A percentile compares a stretch with the other conserved stretches of the same genome.
Evolutionary conservation across 1,284 basidiomycete genomes (phyloP).

Genomic region (Cryptococcus depauperatus): DNA sequence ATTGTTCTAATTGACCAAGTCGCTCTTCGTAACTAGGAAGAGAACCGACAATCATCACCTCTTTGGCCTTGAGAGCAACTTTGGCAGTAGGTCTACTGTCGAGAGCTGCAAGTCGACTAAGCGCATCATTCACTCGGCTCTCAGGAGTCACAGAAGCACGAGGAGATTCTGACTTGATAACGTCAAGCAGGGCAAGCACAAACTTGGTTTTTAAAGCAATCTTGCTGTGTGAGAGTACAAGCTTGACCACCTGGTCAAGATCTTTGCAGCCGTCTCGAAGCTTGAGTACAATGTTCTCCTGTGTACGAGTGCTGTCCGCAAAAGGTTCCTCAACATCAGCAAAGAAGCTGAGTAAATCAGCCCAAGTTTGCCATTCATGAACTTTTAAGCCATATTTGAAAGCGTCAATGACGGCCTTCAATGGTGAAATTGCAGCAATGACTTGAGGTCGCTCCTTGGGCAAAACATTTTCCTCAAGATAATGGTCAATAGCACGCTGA

Average conservation of each 20-base stretch:
- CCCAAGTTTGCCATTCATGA: conserved; percentile 60
- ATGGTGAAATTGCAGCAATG: conserved; percentile 59
- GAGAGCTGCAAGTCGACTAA: conserved; percentile 53
- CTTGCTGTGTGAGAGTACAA: conserved; percentile 93
- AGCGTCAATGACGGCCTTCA: conserved; percentile 71
- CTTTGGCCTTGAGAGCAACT: conserved; percentile 91
- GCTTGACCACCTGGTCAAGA: conserved; percentile 76
- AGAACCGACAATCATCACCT: conserved; percentile 90
- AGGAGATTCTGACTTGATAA: conserved; percentile 71
- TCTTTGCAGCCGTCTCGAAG: conserved; percentile 90
- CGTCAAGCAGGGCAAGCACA: conserved; percentile 74
- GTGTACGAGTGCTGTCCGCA: conserved; percentile 67
- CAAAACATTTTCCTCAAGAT: conserved; percentile 71
- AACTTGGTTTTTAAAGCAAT: conserved; percentile 88
- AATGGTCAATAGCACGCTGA: conserved; percentile 59
- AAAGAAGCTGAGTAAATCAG: conserved; percentile 43
- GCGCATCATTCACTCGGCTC: conserved; percentile 36
- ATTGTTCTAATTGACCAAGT: conserved; percentile 83
- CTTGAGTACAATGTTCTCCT: conserved; percentile 76
- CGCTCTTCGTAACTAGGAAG: conserved; percentile 97
- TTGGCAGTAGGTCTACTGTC: conserved; percentile 78
- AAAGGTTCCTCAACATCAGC: conserved; percentile 80
- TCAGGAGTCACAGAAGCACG: conserved; percentile 55
- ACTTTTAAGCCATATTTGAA: conserved; percentile 77
- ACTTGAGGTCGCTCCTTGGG: conserved; percentile 71